Percentiles rank a stretch among this genome's conserved stretches.
phyloP scores from a whole-genome alignment of 2,329 filamentous ascomycete genomes.

The Ophiostoma triangulosporum region DNA sequence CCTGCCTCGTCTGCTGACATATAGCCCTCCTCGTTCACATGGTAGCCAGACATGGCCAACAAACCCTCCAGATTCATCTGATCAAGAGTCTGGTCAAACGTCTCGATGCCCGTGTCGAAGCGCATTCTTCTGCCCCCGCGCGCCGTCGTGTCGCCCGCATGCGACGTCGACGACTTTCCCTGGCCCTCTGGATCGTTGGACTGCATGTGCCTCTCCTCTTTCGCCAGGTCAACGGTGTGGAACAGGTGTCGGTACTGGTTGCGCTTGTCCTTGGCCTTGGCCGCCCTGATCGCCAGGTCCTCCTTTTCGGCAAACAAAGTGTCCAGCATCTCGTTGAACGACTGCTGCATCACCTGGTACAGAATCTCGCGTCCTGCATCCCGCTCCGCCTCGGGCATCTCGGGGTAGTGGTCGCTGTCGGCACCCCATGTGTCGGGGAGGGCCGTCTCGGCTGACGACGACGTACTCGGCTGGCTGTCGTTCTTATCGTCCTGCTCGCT shows the following conservation, averaged over 20 bases:
- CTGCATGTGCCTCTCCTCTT: constrained; percentile 17
- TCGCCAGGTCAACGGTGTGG: constrained; percentile 20
- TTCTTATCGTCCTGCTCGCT: neutral
- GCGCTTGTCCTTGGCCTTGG: constrained; percentile 47
- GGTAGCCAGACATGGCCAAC: constrained; percentile 32
- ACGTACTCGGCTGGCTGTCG: constrained; percentile 33
- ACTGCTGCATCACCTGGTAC: constrained; percentile 82
- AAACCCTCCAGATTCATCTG: constrained; percentile 27
- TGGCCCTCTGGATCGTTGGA: constrained; percentile 10
- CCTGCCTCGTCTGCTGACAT: neutral
- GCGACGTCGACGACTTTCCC: neutral
- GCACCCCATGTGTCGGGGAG: constrained; percentile 25
- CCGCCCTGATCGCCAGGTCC: constrained; percentile 56
- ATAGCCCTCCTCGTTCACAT: constrained; percentile 19
- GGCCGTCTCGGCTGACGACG: constrained; percentile 53
- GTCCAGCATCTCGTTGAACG: constrained; percentile 85
- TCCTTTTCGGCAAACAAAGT: constrained; percentile 73
- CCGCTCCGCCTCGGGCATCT: constrained; percentile 65
- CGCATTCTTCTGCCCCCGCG: neutral
- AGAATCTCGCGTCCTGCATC: constrained; percentile 81
- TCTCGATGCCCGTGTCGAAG: neutral
- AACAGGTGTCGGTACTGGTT: constrained; percentile 40
- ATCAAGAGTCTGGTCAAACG: neutral
- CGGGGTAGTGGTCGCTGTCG: constrained; percentile 57
- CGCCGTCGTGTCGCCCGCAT: neutral